Evolutionary conservation across 2,329 filamentous ascomycete species (phyloP).

Genomic region (Alternaria sp.): DNA sequence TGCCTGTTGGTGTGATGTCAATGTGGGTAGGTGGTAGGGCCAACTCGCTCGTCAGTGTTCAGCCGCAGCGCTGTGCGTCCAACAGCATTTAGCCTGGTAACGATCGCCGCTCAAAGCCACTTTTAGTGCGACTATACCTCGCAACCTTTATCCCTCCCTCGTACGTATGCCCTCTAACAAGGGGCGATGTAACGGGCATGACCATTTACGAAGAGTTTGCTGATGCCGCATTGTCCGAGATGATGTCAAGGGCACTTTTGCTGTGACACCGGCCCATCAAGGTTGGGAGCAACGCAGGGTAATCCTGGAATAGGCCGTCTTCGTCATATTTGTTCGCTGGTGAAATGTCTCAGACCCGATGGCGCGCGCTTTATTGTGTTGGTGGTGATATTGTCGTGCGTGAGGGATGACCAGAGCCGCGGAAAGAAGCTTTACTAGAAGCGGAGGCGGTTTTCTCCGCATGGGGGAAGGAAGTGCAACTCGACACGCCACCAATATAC

Average conservation of each 20-base stretch:
- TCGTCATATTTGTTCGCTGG: background rate
- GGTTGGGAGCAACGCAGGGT: background rate
- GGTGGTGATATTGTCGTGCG: background rate
- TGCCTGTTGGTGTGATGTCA: slow-evolving; percentile 8
- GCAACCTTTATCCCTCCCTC: background rate
- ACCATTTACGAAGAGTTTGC: background rate
- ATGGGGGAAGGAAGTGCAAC: background rate
- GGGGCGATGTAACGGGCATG: slow-evolving; percentile 7
- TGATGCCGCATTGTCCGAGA: slow-evolving; percentile 3
- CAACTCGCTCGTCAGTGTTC: slow-evolving; percentile 14
- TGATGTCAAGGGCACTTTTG: slow-evolving; percentile 10
- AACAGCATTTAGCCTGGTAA: slow-evolving; percentile 5
- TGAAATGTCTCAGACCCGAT: background rate
- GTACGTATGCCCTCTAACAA: background rate
- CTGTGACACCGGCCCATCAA: background rate
- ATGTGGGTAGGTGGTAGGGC: slow-evolving; percentile 1
- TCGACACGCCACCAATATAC: background rate
- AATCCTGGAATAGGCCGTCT: background rate
- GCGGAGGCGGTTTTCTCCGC: background rate
- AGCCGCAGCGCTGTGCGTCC: slow-evolving; percentile 19
- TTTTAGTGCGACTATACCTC: slow-evolving; percentile 4
- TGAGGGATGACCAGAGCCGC: background rate
- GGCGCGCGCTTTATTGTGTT: background rate
- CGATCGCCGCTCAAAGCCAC: background rate
- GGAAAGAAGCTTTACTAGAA: background rate